phyloP scores from a whole-genome alignment of 371 early-diverging fungal genomes.

The Lichtheimia ramosa region DNA sequence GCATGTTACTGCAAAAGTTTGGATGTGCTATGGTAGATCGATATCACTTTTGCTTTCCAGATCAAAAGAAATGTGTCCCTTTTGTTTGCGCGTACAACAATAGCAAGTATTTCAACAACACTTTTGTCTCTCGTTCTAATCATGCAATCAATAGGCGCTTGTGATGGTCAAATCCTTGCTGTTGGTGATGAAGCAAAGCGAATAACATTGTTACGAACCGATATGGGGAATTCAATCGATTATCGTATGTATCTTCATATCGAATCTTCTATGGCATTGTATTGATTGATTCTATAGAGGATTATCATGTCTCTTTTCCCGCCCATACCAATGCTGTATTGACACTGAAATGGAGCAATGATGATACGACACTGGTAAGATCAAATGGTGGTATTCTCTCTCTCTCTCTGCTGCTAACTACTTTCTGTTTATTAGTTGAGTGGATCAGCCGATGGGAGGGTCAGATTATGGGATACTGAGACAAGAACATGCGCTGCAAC shows the following conservation, averaged over 20 bases:
- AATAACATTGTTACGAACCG: conserved; percentile 53
- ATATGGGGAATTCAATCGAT: conserved; percentile 32
- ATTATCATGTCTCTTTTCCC: conserved; percentile 20
- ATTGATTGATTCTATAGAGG: background rate
- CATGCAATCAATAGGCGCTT: background rate
- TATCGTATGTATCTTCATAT: conserved; percentile 20
- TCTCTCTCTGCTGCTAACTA: too few relatives aligned
- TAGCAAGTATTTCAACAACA: conserved; percentile 1
- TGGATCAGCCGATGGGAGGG: conserved; percentile 60
- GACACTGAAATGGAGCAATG: conserved; percentile 59
- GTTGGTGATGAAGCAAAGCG: conserved; percentile 70
- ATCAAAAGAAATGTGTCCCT: conserved; percentile 12
- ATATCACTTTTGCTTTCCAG: conserved; percentile 19
- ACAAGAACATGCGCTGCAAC: conserved; percentile 33
- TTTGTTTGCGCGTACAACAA: conserved; percentile 19
- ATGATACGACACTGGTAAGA: conserved; percentile 49
- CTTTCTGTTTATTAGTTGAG: conserved; percentile 34
- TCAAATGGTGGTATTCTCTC: too few relatives aligned
- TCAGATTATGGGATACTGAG: conserved; percentile 66
- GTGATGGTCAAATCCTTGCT: conserved; percentile 53
- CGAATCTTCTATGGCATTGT: background rate
- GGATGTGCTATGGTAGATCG: background rate
- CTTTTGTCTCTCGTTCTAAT: conserved; percentile 4
- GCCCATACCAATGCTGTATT: conserved; percentile 62
- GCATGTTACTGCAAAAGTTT: background rate